Conservation (phyloP, 371 early-diverging fungal genomes). For the Mortierella sp. region DNA sequence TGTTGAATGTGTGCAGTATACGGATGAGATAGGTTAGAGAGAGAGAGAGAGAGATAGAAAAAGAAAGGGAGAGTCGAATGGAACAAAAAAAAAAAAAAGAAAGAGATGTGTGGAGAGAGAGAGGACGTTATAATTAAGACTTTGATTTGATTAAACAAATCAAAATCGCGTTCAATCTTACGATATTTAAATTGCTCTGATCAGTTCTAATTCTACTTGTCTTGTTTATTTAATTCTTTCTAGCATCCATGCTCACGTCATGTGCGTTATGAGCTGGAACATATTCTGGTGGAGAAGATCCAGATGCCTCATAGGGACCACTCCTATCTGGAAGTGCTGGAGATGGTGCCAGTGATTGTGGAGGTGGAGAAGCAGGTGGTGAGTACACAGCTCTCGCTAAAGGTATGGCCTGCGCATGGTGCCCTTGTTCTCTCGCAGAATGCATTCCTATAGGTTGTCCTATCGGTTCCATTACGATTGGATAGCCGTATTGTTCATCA, state of each 20-base stretch:
- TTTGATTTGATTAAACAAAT: too few species aligned
- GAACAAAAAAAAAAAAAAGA: not conserved
- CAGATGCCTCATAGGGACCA: not conserved
- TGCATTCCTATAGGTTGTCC: not conserved
- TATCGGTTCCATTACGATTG: not conserved
- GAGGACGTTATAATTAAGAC: too few species aligned
- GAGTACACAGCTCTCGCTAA: not conserved
- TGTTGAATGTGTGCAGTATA: not conserved
- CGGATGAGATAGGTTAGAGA: too few species aligned
- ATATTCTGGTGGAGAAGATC: too few species aligned
- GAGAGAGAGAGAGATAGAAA: not conserved
- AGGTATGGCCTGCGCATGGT: not conserved
- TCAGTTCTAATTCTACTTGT: too few species aligned
- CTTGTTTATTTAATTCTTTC: too few species aligned
- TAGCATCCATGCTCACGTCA: too few species aligned
- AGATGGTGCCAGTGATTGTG: not conserved
- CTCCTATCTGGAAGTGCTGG: too few species aligned
- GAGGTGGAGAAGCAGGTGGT: not conserved
- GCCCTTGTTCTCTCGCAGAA: not conserved
- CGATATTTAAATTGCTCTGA: too few species aligned
- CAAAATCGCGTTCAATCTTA: too few species aligned
- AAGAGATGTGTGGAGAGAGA: not conserved
- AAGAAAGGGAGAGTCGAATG: constrained; percentile 2
- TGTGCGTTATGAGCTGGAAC: too few species aligned
- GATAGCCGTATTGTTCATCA: not conserved